Conservation (phyloP, 2,329 filamentous ascomycete genomes). For the Colletotrichum sp. region DNA sequence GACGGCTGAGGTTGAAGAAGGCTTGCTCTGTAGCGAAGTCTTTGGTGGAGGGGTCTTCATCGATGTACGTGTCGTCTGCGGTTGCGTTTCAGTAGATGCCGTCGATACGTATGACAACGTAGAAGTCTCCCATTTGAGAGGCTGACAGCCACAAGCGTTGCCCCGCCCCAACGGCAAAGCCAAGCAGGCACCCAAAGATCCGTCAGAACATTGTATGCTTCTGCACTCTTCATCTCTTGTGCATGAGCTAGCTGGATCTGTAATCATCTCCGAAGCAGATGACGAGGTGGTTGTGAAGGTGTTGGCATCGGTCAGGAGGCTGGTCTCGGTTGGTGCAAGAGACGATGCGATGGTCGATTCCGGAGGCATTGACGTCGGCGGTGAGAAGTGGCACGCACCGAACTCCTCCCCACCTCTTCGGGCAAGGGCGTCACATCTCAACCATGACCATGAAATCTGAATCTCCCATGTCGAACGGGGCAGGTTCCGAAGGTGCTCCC, state of each 20-base stretch:
- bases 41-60: background rate
- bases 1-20: background rate
- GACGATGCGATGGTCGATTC: background rate
- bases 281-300: background rate
- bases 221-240: background rate
- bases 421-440: background rate
- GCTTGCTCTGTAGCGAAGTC: background rate
- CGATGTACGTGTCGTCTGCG: background rate
- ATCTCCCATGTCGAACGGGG: background rate
- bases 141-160: background rate
- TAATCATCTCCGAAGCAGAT: background rate
- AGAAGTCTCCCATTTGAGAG: background rate
- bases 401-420: rapidly evolving
- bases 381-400: background rate
- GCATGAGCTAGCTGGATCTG: background rate
- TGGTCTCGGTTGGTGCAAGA: background rate
- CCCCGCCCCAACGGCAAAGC: background rate
- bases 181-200: background rate
- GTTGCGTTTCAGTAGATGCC: background rate
- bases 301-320: background rate
- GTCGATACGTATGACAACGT: background rate
- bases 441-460: background rate
- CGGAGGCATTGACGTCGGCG: background rate
- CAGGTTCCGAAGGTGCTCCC: background rate
- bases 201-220: background rate